These are phyloP conservation scores for Paramecium primaurelia DNA, from an alignment of 73 alveolate species.

Conservation along the genomic window DNA sequence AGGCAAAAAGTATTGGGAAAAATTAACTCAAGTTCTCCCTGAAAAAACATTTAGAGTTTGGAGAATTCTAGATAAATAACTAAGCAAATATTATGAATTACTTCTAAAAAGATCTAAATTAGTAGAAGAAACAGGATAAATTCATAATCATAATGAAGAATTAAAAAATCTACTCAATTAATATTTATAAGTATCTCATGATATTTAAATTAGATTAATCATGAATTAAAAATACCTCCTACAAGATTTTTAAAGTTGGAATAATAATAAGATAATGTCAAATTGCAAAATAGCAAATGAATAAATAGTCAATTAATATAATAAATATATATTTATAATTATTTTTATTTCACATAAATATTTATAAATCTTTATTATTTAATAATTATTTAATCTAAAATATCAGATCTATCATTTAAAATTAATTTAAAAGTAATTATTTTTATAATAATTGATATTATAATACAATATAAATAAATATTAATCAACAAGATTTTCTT, in stretches of 20 bases:
- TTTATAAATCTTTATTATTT: neutral
- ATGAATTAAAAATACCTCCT: constrained; percentile 90
- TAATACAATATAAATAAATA: too few relatives aligned
- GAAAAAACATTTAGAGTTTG: constrained; percentile 81
- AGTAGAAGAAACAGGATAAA: constrained; percentile 89
- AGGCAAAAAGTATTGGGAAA: constrained; percentile 87
- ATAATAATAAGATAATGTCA: constrained; percentile 48
- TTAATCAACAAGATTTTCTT: constrained; percentile 42
- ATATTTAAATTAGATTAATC: constrained; percentile 70
- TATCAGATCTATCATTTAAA: neutral
- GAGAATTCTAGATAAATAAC: constrained; percentile 81
- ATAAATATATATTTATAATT: neutral
- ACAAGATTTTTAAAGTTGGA: constrained; percentile 86
- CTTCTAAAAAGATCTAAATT: constrained; percentile 82
- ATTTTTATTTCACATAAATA: neutral
- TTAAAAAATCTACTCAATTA: constrained; percentile 81
- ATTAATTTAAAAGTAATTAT: too few relatives aligned
- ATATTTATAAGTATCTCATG: constrained; percentile 75
- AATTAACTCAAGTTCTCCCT: constrained; percentile 76
- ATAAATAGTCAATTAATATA: neutral
- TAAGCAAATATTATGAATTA: constrained; percentile 78
- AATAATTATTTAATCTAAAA: neutral
- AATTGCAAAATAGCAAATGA: neutral
- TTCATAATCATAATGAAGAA: constrained; percentile 91
- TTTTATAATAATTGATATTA: too few relatives aligned